Conservation (phyloP, 2,329 filamentous ascomycete species). For the Elsinoe arachidis region DNA sequence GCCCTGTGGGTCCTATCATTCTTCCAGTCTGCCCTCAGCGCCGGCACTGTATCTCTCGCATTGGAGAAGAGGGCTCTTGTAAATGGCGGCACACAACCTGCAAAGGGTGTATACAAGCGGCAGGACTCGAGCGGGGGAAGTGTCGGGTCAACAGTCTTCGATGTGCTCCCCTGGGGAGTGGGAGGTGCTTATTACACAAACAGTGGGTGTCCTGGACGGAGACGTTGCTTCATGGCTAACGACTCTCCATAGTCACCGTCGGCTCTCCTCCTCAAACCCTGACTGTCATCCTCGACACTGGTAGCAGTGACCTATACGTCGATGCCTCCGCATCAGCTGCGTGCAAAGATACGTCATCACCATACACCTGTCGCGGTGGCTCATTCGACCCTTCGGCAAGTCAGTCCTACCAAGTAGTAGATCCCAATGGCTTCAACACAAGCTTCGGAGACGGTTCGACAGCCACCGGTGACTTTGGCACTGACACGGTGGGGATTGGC, state of each 20-base stretch:
- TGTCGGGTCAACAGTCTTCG: conserved; percentile 24
- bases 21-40: neutral
- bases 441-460: conserved; percentile 24
- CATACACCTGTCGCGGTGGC: conserved; percentile 24
- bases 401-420: conserved; percentile 22
- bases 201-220: conserved; percentile 11
- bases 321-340: conserved; percentile 21
- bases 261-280: conserved; percentile 27
- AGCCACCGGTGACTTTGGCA: conserved; percentile 22
- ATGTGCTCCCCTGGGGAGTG: conserved; percentile 24
- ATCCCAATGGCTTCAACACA: conserved; percentile 23
- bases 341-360: conserved; percentile 18
- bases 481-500: conserved; percentile 24
- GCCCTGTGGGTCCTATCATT: neutral
- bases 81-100: conserved; percentile 37
- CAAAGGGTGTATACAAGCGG: conserved; percentile 28
- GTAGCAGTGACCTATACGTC: conserved; percentile 27
- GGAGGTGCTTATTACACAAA: conserved; percentile 30
- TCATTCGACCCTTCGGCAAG: conserved; percentile 23
- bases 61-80: conserved; percentile 13
- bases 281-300: conserved; percentile 28
- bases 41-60: conserved; percentile 2
- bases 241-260: conserved; percentile 21
- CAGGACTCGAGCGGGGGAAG: conserved; percentile 10
- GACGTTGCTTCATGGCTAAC: neutral